These are phyloP conservation scores for Starmerella sp. DNA, from an alignment of 805 yeast genomes.

Conservation along the genomic window DNA sequence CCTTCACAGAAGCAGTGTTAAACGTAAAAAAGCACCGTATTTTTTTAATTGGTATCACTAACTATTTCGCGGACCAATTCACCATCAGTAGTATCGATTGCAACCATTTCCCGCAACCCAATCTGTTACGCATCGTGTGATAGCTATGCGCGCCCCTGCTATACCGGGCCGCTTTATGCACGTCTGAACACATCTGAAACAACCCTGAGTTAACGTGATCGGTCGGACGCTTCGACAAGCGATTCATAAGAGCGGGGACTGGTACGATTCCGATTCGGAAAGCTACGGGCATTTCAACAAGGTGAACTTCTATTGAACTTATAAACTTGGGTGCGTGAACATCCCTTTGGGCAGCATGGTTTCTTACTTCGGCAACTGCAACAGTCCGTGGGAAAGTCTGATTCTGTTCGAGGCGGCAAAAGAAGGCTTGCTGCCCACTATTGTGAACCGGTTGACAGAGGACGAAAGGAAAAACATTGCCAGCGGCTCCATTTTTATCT, in stretches of 20 bases:
- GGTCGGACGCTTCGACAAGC: not conserved
- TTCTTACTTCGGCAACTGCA: slow-evolving; percentile 51
- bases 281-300: no score
- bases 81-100: no score
- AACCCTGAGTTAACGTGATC: not conserved
- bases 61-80: no score
- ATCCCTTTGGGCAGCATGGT: slow-evolving; percentile 32
- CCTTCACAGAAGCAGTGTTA: no score
- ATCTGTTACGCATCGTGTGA: no score
- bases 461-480: slow-evolving; percentile 43
- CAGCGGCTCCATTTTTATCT: slow-evolving; percentile 53
- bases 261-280: not conserved
- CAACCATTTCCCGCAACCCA: no score
- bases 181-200: not conserved
- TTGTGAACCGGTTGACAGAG: slow-evolving; percentile 47
- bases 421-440: slow-evolving; percentile 43
- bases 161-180: not conserved
- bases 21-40: no score
- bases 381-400: slow-evolving; percentile 50
- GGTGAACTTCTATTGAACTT: not conserved
- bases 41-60: no score
- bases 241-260: not conserved
- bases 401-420: slow-evolving; percentile 56
- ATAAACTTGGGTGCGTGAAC: not conserved
- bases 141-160: not conserved